phyloP scores from a whole-genome alignment of 495 filamentous ascomycete species.

The Xylaria telfairii region DNA sequence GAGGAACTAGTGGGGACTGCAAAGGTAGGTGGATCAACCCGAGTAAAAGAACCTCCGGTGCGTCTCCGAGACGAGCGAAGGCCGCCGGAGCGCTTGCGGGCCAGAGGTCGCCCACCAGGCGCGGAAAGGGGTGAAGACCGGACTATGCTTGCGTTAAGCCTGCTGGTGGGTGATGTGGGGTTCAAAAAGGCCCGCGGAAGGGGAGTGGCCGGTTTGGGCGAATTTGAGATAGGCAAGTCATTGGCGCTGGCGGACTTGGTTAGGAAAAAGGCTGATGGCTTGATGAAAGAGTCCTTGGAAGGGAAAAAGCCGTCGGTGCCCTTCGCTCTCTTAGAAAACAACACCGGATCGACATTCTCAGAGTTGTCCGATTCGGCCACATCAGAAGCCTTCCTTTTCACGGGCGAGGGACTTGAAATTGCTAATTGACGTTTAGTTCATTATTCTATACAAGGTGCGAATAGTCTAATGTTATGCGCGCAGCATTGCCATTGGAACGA shows the following conservation, averaged over 20 bases:
- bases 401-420: constrained; percentile 40
- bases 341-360: constrained; percentile 81
- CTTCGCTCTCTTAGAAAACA: constrained; percentile 74
- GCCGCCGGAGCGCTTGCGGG: constrained; percentile 63
- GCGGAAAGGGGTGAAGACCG: constrained; percentile 56
- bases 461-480: background rate
- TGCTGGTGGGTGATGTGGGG: constrained; percentile 52
- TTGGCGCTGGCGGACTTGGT: constrained; percentile 47
- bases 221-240: constrained; percentile 41
- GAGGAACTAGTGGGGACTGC: constrained; percentile 40
- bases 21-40: constrained; percentile 64
- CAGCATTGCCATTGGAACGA: background rate
- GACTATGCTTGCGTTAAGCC: constrained; percentile 47
- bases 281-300: constrained; percentile 58
- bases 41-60: constrained; percentile 58
- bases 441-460: background rate
- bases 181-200: constrained; percentile 50
- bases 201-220: constrained; percentile 45
- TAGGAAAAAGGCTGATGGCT: constrained; percentile 51
- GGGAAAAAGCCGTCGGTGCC: constrained; percentile 53
- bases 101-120: constrained; percentile 68
- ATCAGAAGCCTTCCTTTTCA: constrained; percentile 55
- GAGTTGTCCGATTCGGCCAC: constrained; percentile 61
- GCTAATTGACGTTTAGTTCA: constrained; percentile 42
- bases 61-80: constrained; percentile 67